These are phyloP conservation scores for Botrytis fragariae DNA, from an alignment of 2,329 filamentous ascomycete genomes.

Conservation along the genomic window DNA sequence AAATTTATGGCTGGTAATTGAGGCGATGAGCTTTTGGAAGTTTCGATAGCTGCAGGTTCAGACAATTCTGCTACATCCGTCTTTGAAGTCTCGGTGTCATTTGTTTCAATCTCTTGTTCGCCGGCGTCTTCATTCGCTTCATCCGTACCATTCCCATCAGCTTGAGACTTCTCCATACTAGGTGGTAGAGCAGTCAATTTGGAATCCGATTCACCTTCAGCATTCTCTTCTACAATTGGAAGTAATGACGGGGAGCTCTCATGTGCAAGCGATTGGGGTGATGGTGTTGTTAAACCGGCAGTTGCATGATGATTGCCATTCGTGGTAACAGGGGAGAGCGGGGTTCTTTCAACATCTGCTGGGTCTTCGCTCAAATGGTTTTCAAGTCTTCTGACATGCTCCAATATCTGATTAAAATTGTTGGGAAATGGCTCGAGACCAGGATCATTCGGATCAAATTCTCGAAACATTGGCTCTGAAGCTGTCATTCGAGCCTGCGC, in stretches of 20 bases:
- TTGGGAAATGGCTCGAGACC: slow-evolving; percentile 34
- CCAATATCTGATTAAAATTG: slow-evolving; percentile 32
- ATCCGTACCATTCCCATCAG: neutral
- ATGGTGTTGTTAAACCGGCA: slow-evolving; percentile 18
- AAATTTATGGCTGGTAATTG: neutral
- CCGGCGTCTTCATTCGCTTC: neutral
- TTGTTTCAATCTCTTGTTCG: neutral
- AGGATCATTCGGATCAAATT: slow-evolving; percentile 35
- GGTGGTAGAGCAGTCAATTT: slow-evolving; percentile 15
- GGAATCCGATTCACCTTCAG: slow-evolving; percentile 22
- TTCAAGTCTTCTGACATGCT: slow-evolving; percentile 29
- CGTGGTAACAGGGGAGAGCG: slow-evolving; percentile 27
- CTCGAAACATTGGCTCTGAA: slow-evolving; percentile 13
- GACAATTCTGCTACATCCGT: neutral
- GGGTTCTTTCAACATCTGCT: slow-evolving; percentile 24
- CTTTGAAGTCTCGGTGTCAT: neutral
- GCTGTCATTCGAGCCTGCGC: neutral
- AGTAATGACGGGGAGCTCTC: slow-evolving; percentile 30
- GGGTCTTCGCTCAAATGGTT: slow-evolving; percentile 31
- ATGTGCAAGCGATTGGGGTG: slow-evolving; percentile 23
- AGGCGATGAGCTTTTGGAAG: neutral
- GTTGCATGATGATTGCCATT: slow-evolving; percentile 17
- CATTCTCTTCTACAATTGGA: slow-evolving; percentile 32
- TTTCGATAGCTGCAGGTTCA: neutral
- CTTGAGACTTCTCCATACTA: neutral